These are phyloP conservation scores for Endoconidiophora polonica DNA, from an alignment of 2,329 filamentous ascomycete species.

Conservation along the genomic window DNA sequence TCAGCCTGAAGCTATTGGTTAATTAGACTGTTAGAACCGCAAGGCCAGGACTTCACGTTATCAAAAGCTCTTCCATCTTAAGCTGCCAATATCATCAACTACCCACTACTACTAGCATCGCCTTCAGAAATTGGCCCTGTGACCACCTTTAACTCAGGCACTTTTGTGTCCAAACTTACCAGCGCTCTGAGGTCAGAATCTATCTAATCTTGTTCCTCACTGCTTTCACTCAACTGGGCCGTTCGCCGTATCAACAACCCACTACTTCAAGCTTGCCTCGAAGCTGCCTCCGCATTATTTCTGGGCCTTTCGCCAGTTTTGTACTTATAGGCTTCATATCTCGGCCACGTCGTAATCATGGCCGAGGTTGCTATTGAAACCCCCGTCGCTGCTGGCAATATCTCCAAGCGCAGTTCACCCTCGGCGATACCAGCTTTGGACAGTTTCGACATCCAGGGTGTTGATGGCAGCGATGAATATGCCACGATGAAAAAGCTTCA, in stretches of 20 bases:
- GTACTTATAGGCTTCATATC: neutral
- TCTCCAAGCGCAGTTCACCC: constrained; percentile 59
- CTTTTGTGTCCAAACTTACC: too few species aligned
- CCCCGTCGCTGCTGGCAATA: constrained; percentile 53
- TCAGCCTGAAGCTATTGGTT: constrained; percentile 12
- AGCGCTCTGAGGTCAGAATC: too few species aligned
- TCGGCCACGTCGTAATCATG: constrained; percentile 36
- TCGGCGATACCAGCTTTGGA: constrained; percentile 81
- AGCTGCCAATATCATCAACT: neutral
- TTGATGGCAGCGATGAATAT: constrained; percentile 82
- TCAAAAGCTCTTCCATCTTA: too few species aligned
- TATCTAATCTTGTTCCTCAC: neutral
- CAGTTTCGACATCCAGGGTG: constrained; percentile 66
- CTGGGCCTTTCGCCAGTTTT: neutral
- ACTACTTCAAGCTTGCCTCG: too few species aligned
- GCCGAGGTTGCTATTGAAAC: constrained; percentile 76
- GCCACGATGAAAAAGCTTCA: constrained; percentile 92
- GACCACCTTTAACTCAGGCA: neutral
- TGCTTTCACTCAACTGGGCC: neutral
- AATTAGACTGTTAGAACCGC: neutral
- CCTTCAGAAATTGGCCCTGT: neutral
- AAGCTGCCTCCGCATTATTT: neutral
- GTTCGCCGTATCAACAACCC: neutral
- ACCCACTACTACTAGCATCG: neutral
- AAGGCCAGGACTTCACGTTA: neutral